A percentile compares a stretch with the other conserved stretches of the same genome.
These are phyloP conservation scores for Tuber microsphaerosporum DNA, from an alignment of 495 filamentous ascomycete genomes.

Conservation along the genomic window DNA sequence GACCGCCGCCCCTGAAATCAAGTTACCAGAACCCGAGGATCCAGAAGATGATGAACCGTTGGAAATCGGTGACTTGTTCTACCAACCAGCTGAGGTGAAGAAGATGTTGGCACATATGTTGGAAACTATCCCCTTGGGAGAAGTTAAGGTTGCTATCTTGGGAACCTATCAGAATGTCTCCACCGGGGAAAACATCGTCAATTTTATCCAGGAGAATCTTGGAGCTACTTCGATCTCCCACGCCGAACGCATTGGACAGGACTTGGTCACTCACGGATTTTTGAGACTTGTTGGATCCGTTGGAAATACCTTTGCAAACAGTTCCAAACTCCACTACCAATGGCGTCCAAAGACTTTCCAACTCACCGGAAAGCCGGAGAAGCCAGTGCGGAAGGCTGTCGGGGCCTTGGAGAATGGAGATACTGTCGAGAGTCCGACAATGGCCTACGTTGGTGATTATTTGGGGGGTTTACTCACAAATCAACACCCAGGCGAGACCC, in stretches of 20 bases:
- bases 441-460: conserved; percentile 72
- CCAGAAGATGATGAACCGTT: conserved; percentile 59
- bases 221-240: conserved; percentile 73
- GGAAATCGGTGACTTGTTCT: conserved; percentile 84
- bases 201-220: conserved; percentile 87
- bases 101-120: conserved; percentile 83
- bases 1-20: conserved; percentile 52
- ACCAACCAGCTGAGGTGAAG: conserved; percentile 76
- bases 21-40: conserved; percentile 53
- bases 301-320: conserved; percentile 92
- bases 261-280: conserved; percentile 79
- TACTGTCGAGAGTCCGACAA: conserved; percentile 45
- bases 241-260: conserved; percentile 87
- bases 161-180: conserved; percentile 91
- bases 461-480: conserved; percentile 82
- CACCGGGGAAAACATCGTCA: conserved; percentile 82
- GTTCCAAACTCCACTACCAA: conserved; percentile 92
- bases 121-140: conserved; percentile 72
- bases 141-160: conserved; percentile 89
- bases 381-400: conserved; percentile 46
- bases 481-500: conserved; percentile 82
- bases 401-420: conserved; percentile 42
- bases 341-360: conserved; percentile 92
- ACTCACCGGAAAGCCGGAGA: conserved; percentile 72
- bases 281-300: conserved; percentile 87